A percentile compares a stretch with the other conserved stretches of the same genome.
Evolutionary conservation across 2,329 filamentous ascomycete genomes (phyloP).

Genomic region (Scedosporium dehoogii): DNA sequence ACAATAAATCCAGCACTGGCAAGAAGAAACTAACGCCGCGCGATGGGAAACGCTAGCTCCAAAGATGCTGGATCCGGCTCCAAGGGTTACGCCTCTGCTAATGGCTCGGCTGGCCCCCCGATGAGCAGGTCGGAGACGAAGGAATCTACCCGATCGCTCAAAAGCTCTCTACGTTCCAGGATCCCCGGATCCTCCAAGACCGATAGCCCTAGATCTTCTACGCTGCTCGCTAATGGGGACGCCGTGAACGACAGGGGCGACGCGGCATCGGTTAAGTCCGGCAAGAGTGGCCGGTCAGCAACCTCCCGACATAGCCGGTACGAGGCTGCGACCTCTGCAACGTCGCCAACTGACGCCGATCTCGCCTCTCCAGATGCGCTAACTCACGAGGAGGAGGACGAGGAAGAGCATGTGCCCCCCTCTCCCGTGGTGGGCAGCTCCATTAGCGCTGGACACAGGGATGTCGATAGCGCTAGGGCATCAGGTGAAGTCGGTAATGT

Average conservation of each 20-base stretch:
- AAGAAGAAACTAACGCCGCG: constrained; percentile 11
- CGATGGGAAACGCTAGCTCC: constrained; percentile 70
- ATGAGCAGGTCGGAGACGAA: constrained; percentile 89
- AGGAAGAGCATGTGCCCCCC: constrained; percentile 43
- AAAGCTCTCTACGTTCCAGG: constrained; percentile 69
- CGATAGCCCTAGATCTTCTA: constrained; percentile 75
- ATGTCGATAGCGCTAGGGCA: constrained; percentile 70
- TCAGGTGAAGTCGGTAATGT: constrained; percentile 90
- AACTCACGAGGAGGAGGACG: constrained; percentile 8
- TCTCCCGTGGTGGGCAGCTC: constrained; percentile 76
- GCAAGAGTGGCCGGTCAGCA: constrained; percentile 46
- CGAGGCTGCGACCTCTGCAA: constrained; percentile 18
- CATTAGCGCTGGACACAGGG: constrained; percentile 62
- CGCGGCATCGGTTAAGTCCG: constrained; percentile 63
- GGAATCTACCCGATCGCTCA: constrained; percentile 80
- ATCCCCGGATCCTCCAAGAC: constrained; percentile 64
- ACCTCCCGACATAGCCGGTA: constrained; percentile 34
- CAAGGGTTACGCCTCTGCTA: constrained; percentile 33
- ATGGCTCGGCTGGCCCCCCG: constrained; percentile 62
- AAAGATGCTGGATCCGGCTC: constrained; percentile 41
- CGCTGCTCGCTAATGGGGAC: constrained; percentile 54
- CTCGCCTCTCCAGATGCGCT: constrained; percentile 15
- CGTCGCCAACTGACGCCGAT: neutral
- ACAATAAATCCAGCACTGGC: neutral
- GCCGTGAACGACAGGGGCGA: constrained; percentile 54